Evolutionary conservation across 2,329 filamentous ascomycete species (phyloP).

Genomic region (Geosmithia putterillii): DNA sequence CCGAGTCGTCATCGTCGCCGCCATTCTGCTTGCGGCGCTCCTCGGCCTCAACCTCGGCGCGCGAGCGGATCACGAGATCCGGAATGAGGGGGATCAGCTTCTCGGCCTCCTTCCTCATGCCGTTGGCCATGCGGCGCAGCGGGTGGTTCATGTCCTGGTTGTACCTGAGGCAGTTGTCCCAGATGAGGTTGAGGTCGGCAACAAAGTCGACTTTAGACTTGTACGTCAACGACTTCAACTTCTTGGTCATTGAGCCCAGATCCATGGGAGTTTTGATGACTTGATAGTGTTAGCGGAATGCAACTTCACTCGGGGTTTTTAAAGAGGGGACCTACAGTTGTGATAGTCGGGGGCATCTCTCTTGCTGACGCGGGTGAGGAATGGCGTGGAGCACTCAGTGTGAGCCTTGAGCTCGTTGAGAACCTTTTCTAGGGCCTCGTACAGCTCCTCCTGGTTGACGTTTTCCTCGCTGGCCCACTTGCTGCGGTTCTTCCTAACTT

Average conservation of each 20-base stretch:
- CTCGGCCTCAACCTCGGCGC: slow-evolving; percentile 87
- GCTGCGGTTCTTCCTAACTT: slow-evolving; percentile 93
- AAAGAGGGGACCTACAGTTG: slow-evolving; percentile 50
- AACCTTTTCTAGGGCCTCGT: slow-evolving; percentile 93
- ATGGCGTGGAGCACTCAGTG: slow-evolving; percentile 94
- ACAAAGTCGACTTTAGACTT: slow-evolving; percentile 94
- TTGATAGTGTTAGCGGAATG: slow-evolving; percentile 22
- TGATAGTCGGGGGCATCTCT: slow-evolving; percentile 95
- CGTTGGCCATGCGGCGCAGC: slow-evolving; percentile 81
- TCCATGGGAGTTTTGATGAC: slow-evolving; percentile 98
- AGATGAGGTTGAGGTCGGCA: slow-evolving; percentile 84
- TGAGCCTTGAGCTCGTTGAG: slow-evolving; percentile 93
- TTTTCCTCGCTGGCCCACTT: slow-evolving; percentile 99
- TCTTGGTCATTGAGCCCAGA: slow-evolving; percentile 95
- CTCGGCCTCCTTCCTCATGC: slow-evolving; percentile 95
- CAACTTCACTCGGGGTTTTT: background rate
- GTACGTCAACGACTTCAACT: slow-evolving; percentile 68
- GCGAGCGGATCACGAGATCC: slow-evolving; percentile 78
- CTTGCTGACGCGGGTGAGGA: slow-evolving; percentile 90
- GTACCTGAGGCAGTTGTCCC: slow-evolving; percentile 93
- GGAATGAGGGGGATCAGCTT: slow-evolving; percentile 93
- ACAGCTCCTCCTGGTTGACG: slow-evolving; percentile 93
- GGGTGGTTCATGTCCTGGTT: slow-evolving; percentile 84
- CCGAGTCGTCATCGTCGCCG: slow-evolving; percentile 77
- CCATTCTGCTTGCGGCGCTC: slow-evolving; percentile 78